A percentile compares a stretch with the other conserved stretches of the same genome.
phyloP scores from a whole-genome alignment of 164 flowering plant genomes.

The Vitis labrusca region DNA sequence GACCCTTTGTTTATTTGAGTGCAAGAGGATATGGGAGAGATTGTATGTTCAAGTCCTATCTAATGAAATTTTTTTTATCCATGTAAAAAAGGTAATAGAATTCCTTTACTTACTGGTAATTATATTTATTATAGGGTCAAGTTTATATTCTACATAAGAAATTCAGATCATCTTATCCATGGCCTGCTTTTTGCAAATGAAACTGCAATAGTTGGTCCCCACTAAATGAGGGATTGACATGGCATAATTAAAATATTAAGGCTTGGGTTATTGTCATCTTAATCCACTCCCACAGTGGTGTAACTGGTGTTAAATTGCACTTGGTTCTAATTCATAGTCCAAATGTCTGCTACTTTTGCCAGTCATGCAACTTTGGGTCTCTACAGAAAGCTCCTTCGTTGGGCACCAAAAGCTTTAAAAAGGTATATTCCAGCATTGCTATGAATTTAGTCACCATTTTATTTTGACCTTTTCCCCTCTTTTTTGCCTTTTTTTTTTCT shows the following conservation, averaged over 20 bases:
- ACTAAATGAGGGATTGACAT: not conserved
- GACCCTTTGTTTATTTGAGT: no score
- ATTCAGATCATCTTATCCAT: not conserved
- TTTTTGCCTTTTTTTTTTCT: not conserved
- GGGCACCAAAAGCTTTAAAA: constrained; percentile 84
- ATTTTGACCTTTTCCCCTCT: not conserved
- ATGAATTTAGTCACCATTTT: no score
- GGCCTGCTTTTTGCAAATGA: not conserved
- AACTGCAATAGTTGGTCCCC: not conserved
- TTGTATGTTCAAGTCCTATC: no score
- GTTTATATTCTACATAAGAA: not conserved
- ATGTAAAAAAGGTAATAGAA: no score
- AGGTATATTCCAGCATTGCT: constrained; percentile 37
- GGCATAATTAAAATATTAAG: not conserved
- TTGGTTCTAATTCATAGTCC: constrained; percentile 1
- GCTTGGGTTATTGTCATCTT: not conserved
- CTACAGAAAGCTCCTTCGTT: constrained; percentile 69
- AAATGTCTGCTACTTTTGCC: constrained; percentile 8
- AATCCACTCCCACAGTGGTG: not conserved
- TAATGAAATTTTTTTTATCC: no score
- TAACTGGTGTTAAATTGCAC: not conserved
- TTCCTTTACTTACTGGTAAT: not conserved
- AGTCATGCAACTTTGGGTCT: constrained; percentile 97
- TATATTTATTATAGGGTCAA: not conserved
- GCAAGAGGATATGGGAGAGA: no score